phyloP scores from a whole-genome alignment of 306 rosid genomes.

The Sesbania bispinosa region DNA sequence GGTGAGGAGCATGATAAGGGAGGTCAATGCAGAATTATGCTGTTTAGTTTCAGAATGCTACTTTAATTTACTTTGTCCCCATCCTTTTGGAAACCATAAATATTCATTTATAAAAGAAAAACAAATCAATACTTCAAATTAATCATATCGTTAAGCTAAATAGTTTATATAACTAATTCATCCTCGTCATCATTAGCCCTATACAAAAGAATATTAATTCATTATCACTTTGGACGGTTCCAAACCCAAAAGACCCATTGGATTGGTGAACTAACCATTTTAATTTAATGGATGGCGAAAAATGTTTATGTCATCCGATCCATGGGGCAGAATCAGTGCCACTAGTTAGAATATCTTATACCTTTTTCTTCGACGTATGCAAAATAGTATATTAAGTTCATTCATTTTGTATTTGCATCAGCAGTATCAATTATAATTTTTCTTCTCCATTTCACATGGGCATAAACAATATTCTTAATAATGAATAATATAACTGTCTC shows the following conservation, averaged over 20 bases:
- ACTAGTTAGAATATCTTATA: background rate
- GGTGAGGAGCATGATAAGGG: conserved; percentile 29
- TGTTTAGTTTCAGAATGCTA: conserved; percentile 14
- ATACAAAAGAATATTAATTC: background rate
- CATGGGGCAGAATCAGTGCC: conserved; percentile 22
- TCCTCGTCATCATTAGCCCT: background rate
- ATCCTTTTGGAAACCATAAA: conserved; percentile 34
- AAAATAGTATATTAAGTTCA: background rate
- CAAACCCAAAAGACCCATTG: conserved; percentile 35
- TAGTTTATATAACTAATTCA: conserved; percentile 1
- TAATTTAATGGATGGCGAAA: background rate
- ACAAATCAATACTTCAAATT: background rate
- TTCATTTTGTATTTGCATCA: conserved; percentile 3
- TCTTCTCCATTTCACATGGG: background rate
- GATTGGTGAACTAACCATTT: conserved; percentile 42
- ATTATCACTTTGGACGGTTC: conserved; percentile 45
- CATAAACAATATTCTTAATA: too few relatives aligned
- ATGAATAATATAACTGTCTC: too few relatives aligned
- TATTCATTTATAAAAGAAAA: background rate
- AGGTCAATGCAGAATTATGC: conserved; percentile 38
- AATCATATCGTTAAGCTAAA: conserved; percentile 13
- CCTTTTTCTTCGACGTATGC: background rate
- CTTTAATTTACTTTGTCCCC: conserved; percentile 46
- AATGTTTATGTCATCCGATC: background rate
- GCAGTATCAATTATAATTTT: background rate